These are phyloP conservation scores for Acanthamoeba lenticulata DNA, from an alignment of 208 protist genomes.

Conservation along the genomic window DNA sequence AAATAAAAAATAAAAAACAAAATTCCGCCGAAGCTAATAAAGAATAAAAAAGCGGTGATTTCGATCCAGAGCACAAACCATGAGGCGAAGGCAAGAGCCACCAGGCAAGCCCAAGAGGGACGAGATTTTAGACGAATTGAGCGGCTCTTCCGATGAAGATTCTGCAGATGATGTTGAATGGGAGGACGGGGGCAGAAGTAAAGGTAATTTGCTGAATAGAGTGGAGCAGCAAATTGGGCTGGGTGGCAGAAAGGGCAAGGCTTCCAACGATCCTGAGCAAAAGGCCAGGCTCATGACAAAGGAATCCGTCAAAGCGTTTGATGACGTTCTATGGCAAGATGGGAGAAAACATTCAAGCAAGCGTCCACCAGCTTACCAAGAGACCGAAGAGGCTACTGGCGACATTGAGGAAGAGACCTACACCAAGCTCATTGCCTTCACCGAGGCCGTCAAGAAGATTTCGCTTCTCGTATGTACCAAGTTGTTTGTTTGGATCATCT, in stretches of 20 bases:
- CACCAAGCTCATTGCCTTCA: conserved; percentile 54
- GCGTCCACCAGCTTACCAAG: neutral
- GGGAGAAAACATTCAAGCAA: neutral
- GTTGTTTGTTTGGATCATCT: neutral
- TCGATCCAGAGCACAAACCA: too few species aligned
- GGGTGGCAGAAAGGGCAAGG: neutral
- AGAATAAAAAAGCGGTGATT: too few species aligned
- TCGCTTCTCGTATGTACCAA: neutral
- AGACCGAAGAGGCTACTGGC: neutral
- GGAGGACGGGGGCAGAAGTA: neutral
- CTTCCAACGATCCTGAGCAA: neutral
- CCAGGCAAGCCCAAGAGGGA: neutral
- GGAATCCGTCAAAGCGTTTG: neutral
- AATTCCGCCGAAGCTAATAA: too few species aligned
- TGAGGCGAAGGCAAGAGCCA: neutral
- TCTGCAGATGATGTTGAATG: neutral
- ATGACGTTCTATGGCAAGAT: neutral
- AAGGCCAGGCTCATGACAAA: neutral
- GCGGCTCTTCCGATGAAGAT: neutral
- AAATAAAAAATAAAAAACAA: too few species aligned
- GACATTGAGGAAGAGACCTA: neutral
- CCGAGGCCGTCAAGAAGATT: conserved; percentile 24
- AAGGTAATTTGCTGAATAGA: too few species aligned
- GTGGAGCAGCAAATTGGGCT: neutral
- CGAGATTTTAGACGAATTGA: conserved; percentile 9